Base-by-base conservation (phyloP, 805 yeast species). In the Pichia insulana region DNA sequence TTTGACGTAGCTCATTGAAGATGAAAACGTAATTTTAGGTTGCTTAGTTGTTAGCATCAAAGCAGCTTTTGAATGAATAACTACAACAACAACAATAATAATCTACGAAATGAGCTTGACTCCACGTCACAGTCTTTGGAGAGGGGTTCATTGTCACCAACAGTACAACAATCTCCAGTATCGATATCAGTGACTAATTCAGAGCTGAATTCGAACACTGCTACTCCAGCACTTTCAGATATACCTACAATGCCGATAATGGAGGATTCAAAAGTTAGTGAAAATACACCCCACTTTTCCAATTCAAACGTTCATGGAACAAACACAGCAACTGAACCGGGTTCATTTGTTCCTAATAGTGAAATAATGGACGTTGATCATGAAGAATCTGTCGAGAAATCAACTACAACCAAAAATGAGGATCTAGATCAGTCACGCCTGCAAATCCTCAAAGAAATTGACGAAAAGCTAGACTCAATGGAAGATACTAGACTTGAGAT, bases 401-500 rank as follows among this genome's bases (percentile, higher is more conserved):
- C 25, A 22, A 22, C 25, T 22, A 22, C 13, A n/a, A n/a, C 7
- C 34, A 8, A 8, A 16, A 6, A 10, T 8, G 18, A 32, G n/a
- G 35, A 32, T 32, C 5, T 9, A 32, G 22, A 32, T 6, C 13
- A 13, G 5, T 8, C 7, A 11, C 16, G 35, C 7, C 15, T 15
- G 9, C 36, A 36, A 13, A 43, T 17, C 7, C 9, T 44, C 5
- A 13, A 6, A n/a, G 26, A 36, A 2, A 32, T 44, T 1, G 31
- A 36, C n/a, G 22, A 33, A n/a, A 37, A 27, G 4, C 19, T 40
- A 35, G 27, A 37, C 3, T 27, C 28, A 4, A 51, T 59, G 26
- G 68, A 65, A 30, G 47, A 64, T 34, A 58, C 53, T 36, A 49
- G 54, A 12, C 51, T 64, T 33, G 71, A 69, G 33, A 46, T 69